A percentile compares a stretch with the other conserved stretches of the same genome.
Evolutionary conservation across 1,139 yeast species (phyloP).

Genomic region (Torulaspora globosa): DNA sequence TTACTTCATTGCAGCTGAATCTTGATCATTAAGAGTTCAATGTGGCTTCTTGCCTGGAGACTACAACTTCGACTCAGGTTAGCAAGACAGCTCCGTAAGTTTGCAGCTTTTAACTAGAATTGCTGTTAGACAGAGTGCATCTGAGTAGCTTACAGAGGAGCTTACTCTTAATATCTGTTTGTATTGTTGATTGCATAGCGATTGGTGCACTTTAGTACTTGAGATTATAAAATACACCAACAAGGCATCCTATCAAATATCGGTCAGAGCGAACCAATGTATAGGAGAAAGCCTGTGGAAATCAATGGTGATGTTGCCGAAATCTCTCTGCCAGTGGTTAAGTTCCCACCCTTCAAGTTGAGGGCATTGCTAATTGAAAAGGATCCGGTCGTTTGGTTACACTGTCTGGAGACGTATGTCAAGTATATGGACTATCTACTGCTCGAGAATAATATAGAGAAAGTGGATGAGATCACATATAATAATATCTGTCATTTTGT

Average conservation of each 20-base stretch:
- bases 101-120: too few relatives aligned
- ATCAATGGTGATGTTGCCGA: constrained; percentile 28
- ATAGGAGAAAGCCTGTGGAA: constrained; percentile 22
- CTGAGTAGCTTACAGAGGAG: too few relatives aligned
- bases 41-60: too few relatives aligned
- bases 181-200: too few relatives aligned
- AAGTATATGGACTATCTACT: constrained; percentile 47
- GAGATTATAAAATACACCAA: not conserved
- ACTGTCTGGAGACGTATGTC: constrained; percentile 60
- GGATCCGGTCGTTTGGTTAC: constrained; percentile 81
- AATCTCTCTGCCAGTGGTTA: constrained; percentile 52
- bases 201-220: not conserved
- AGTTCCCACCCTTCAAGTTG: constrained; percentile 67
- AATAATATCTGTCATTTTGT: constrained; percentile 58
- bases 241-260: not conserved
- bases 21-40: too few relatives aligned
- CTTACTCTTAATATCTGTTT: too few relatives aligned
- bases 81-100: too few relatives aligned
- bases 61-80: too few relatives aligned
- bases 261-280: constrained; percentile 5
- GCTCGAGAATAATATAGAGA: constrained; percentile 31
- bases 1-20: too few relatives aligned
- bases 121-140: too few relatives aligned
- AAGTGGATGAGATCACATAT: constrained; percentile 49
- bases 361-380: constrained; percentile 71